phyloP scores from a whole-genome alignment of 192 early-diverging fungal genomes.

The Dissophora ornata region DNA sequence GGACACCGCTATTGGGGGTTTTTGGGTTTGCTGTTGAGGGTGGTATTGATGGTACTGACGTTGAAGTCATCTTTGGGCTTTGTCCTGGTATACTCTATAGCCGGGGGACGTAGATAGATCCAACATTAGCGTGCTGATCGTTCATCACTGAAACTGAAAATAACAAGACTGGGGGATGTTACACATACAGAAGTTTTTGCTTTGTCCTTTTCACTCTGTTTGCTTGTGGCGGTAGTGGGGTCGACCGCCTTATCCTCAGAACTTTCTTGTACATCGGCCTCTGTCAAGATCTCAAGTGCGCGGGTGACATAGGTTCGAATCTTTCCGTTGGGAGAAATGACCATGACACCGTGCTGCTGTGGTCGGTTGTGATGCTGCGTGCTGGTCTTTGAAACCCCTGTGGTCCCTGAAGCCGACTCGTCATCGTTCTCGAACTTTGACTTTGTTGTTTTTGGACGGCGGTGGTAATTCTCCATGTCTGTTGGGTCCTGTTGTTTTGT shows the following conservation, averaged over 20 bases:
- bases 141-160: too few species aligned
- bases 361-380: slow-evolving; percentile 29
- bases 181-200: background rate
- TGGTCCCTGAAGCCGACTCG: background rate
- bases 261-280: slow-evolving; percentile 2
- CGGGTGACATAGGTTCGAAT: slow-evolving; percentile 46
- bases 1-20: slow-evolving; percentile 18
- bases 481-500: background rate
- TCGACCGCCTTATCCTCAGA: background rate
- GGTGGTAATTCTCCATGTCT: slow-evolving; percentile 47
- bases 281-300: slow-evolving; percentile 34
- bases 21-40: slow-evolving; percentile 5
- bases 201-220: background rate
- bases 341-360: slow-evolving; percentile 44
- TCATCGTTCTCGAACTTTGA: slow-evolving; percentile 44
- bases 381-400: background rate
- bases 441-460: slow-evolving; percentile 24
- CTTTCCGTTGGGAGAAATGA: slow-evolving; percentile 43
- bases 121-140: background rate
- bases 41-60: slow-evolving; percentile 1
- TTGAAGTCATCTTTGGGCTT: background rate
- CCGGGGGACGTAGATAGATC: too few species aligned
- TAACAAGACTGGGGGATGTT: too few species aligned
- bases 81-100: slow-evolving; percentile 1
- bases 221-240: background rate